Base-by-base conservation (phyloP, 163 green algal genomes). In the Scenedesmus sp. region DNA sequence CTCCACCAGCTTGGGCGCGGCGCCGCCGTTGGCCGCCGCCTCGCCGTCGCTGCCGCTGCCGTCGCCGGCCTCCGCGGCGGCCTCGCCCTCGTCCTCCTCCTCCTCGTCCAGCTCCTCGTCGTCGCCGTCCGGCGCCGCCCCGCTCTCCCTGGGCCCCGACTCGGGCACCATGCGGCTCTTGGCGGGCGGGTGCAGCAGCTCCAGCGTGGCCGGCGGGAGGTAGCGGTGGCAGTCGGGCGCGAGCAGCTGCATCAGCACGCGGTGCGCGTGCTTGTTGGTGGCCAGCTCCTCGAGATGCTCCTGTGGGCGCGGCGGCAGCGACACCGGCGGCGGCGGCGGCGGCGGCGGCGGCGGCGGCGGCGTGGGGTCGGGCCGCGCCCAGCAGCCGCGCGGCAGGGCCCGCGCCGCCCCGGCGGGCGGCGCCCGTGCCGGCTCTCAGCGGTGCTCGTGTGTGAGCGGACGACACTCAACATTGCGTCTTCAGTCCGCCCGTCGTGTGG, bases 201-300 rank as follows among this genome's bases (percentile, higher is more conserved):
- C 78, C 53, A 81, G 50, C 1, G 91, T 65, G 20, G 88, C 60
- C 1, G 88, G 83, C 4, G 93, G 87, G n/a, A 95, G 66, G 83
- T 96, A 95, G 56, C 87, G 88, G 3, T 70, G 51, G 56, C 14
- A 63, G 66, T 77, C 66, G 31, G 93, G 92, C 13, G 87, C 74
- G 60, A 98, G 81, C 67, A 98, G 82, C 84, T 95, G 87, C 69
- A 96, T 71, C 42, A 97, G 48, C 28, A 97, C 78, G 2, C 89
- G 83, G 28, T 83, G 71, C 1, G 63, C 90, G 70, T 87, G 85
- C 60, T 85, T 89, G 80, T 92, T 63, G 47, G 83, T 54, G 11
- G 87, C 64, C 9, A 90, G 72, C 62, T 96, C 89, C 0, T 65
- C 47, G 47, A 97, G 62, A 28, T 91, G 66, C 5, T 77, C 73